Base-by-base conservation (phyloP, 352 stramenopile species). In the Globisporangium paddicum region DNA sequence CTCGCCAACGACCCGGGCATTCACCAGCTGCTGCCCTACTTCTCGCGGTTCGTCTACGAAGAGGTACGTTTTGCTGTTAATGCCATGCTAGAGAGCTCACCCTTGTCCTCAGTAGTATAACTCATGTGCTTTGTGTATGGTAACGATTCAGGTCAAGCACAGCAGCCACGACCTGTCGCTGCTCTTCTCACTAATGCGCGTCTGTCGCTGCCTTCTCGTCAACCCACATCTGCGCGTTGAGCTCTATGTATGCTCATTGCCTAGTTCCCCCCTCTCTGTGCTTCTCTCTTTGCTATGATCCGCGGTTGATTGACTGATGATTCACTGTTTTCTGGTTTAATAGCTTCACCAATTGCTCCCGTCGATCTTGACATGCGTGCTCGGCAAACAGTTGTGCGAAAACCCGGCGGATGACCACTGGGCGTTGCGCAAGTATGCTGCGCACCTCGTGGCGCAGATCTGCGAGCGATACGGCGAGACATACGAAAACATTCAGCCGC, bases 341-440 rank as follows among this genome's bases (percentile, higher is more conserved):
- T 38, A 96, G 80, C 74, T 98, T 9, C 91, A 98, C 62, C 91
- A 98, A 84, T 67, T 98, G 40, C 83, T 98, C 59, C 91, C 91
- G 23, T 81, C 90, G 34, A 91, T 98, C 28, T 71, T 98, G 54
- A 98, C 93, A 37, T 97, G 90, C 57, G 83, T 98, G 23, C 76
- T 98, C 19, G 89, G 91, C 14, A 87, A 89, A 56, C 87, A 94
- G 52, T 65, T 98, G 6, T 97, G 89, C 56, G 86, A 90, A 49
- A 90, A 89, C 56, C 73, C 87, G 10, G 68, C 82, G 16, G 76
- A 94, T 35, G 83, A 97, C 64, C 91, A 98, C 64, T 98, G 93
- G 92, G 80, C 80, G 3, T 60, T 98, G 26, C 87, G 95, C 52
- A 88, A 90, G 60, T 93, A 93, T 51, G 81, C 82, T 0, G 84